These are phyloP conservation scores for Pisolithus albus DNA, from an alignment of 768 basidiomycete species.

Conservation along the genomic window DNA sequence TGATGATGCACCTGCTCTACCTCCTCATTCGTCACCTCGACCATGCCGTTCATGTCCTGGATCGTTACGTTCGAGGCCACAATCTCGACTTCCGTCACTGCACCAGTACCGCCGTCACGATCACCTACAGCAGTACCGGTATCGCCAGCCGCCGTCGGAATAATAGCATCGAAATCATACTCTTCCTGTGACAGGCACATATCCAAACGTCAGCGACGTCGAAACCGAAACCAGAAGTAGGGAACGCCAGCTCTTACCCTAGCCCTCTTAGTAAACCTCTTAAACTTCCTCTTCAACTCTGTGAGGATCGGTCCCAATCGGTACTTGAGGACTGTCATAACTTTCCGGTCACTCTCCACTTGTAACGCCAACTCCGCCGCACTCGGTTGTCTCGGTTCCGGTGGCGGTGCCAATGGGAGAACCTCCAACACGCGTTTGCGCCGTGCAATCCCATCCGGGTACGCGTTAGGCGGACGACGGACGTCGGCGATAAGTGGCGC, in stretches of 20 bases:
- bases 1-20: constrained; percentile 14
- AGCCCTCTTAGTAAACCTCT: constrained; percentile 79
- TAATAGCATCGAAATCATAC: constrained; percentile 45
- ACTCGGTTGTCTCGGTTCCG: constrained; percentile 77
- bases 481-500: constrained; percentile 62
- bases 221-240: background rate
- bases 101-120: background rate
- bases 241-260: constrained; percentile 41
- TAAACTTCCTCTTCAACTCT: constrained; percentile 89
- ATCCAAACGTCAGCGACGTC: constrained; percentile 7
- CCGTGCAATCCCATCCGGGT: constrained; percentile 82
- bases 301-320: constrained; percentile 85
- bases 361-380: constrained; percentile 78
- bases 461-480: constrained; percentile 71
- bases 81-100: constrained; percentile 24
- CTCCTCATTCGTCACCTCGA: constrained; percentile 38
- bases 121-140: background rate
- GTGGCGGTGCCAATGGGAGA: constrained; percentile 82
- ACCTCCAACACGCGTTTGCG: constrained; percentile 79
- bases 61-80: constrained; percentile 33
- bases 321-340: constrained; percentile 77
- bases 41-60: constrained; percentile 34
- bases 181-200: constrained; percentile 50
- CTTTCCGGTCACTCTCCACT: constrained; percentile 71
- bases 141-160: constrained; percentile 6